Evolutionary conservation across 495 filamentous ascomycete species (phyloP).

Genomic region (Hyaloscypha variabilis): DNA sequence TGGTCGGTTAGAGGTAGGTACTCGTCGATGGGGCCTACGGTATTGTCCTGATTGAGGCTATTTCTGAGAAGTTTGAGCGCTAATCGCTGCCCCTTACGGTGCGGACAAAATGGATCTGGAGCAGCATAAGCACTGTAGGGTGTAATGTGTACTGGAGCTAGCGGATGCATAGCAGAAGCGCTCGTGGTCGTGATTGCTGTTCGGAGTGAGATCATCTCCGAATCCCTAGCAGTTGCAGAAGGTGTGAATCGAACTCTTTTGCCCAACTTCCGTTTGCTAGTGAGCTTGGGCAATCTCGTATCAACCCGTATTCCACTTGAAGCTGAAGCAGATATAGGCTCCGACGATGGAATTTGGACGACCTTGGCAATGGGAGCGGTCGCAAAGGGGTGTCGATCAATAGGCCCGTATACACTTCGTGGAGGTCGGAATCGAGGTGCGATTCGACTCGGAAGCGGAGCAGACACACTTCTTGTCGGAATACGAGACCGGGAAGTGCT

Average conservation of each 20-base stretch:
- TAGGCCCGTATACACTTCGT: conserved; percentile 27
- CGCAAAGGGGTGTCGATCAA: conserved; percentile 32
- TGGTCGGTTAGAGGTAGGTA: neutral
- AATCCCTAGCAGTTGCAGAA: conserved; percentile 24
- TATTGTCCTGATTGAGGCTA: conserved; percentile 5
- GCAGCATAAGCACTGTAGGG: neutral
- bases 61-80: neutral
- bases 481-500: conserved; percentile 10
- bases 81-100: neutral
- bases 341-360: neutral
- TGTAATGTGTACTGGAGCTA: neutral
- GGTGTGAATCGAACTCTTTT: conserved; percentile 27
- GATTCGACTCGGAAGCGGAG: conserved; percentile 10
- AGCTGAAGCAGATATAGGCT: neutral
- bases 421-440: conserved; percentile 32
- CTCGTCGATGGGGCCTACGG: conserved; percentile 11
- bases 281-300: neutral
- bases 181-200: conserved; percentile 18
- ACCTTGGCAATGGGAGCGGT: conserved; percentile 19
- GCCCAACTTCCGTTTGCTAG: conserved; percentile 1
- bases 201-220: conserved; percentile 18
- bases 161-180: conserved; percentile 9
- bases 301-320: neutral
- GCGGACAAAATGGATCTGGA: conserved; percentile 11
- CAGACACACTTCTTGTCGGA: conserved; percentile 11